A percentile compares a stretch with the other conserved stretches of the same genome.
Evolutionary conservation across 352 stramenopile genomes (phyloP).

Genomic region (Globisporangium recalcitrans): DNA sequence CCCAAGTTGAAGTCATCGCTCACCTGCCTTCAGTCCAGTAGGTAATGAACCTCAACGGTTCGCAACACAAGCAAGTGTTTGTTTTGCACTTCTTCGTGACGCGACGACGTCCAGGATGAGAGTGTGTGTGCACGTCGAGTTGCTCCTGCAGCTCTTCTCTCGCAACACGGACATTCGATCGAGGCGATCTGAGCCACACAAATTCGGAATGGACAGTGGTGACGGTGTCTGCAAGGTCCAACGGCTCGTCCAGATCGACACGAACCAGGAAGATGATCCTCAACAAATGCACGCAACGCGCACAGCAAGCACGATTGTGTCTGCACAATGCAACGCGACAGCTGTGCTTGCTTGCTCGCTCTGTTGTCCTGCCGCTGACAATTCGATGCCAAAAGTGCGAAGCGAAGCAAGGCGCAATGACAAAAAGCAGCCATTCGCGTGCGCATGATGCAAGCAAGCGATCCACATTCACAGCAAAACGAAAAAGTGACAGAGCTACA

Average conservation of each 20-base stretch:
- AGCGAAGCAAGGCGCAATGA: too few relatives aligned
- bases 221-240: neutral
- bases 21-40: neutral
- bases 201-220: neutral
- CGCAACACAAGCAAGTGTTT: too few relatives aligned
- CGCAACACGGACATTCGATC: neutral
- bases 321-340: neutral
- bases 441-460: neutral
- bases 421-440: neutral
- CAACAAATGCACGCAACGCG: neutral
- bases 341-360: neutral
- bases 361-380: neutral
- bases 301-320: neutral
- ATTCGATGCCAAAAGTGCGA: too few relatives aligned
- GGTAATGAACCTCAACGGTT: too few relatives aligned
- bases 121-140: too few relatives aligned
- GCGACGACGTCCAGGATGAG: too few relatives aligned
- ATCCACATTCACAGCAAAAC: too few relatives aligned
- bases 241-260: neutral
- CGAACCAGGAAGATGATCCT: neutral
- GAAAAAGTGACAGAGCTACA: too few relatives aligned
- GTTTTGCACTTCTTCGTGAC: too few relatives aligned
- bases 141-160: neutral
- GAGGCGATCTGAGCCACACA: constrained; percentile 1
- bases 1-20: neutral